Base-by-base conservation (phyloP, 768 basidiomycete genomes). In the Gloeopeniophorella convolvens region DNA sequence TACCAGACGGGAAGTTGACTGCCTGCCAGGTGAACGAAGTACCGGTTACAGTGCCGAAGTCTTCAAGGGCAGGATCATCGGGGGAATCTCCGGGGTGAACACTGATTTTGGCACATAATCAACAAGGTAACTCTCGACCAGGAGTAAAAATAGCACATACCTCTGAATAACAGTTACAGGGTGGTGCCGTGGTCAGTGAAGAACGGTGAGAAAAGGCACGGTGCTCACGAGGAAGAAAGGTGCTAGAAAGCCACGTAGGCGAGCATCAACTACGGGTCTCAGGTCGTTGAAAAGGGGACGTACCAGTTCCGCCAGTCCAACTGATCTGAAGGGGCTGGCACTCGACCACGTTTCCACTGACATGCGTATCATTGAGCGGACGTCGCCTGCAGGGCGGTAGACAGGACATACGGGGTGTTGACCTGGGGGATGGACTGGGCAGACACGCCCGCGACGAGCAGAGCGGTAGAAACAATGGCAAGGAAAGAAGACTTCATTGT, bases 381-480 rank as follows among this genome's bases (percentile, higher is more conserved):
- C 12, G 13, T n/a, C n/a, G n/a, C n/a, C n/a, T n/a, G n/a, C n/a
- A n/a, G n/a, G n/a, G n/a, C n/a, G n/a, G n/a, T n/a, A n/a, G 45
- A 13, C 3, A 15, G 20, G 16, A 74, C 85, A 61, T 57, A 88
- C 86, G 87, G 87, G 31, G 87, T 90, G 63, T 85, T 82, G 63
- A 89, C 70, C 1, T 58, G 67, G 57, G 80, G 60, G 26, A 55
- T 54, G 6, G 34, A 12, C 60, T 79, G 78, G 15, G 76, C 81
- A 21, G 70, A 34, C 42, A 65, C 78, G 27, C 65, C 65, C 42
- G 66, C 63, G 39, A 67, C 69, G 55, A 74, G 62, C 57, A 78
- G 65, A 35, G 67, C 67, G 55, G 70, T 61, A 50, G 71, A 61
- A 43, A 68, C 58, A 58, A 78, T 48, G 46, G 72, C 60, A 41